These are phyloP conservation scores for Tolypocladium inflatum DNA, from an alignment of 2,329 filamentous ascomycete genomes.

Conservation along the genomic window DNA sequence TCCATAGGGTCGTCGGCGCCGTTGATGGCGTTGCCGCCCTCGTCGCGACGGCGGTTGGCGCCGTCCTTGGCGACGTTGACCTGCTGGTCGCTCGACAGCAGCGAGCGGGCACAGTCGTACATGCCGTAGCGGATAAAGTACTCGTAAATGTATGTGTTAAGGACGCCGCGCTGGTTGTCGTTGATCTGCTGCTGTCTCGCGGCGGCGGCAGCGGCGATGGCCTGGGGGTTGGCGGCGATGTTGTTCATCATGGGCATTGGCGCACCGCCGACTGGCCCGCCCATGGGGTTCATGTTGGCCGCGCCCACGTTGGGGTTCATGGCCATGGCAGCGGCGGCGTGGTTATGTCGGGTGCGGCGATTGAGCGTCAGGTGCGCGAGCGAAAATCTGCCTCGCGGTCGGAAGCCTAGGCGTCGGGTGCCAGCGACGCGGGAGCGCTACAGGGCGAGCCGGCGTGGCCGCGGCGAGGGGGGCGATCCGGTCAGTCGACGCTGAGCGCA, in stretches of 20 bases:
- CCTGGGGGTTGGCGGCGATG: slow-evolving; percentile 28
- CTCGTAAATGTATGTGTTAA: slow-evolving; percentile 87
- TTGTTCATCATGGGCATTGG: slow-evolving; percentile 62
- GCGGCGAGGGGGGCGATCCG: slow-evolving; percentile 15
- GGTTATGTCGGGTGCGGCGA: slow-evolving; percentile 11
- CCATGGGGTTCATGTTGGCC: slow-evolving; percentile 61
- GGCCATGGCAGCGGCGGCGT: slow-evolving; percentile 14
- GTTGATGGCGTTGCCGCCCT: slow-evolving; percentile 58
- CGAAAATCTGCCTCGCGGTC: slow-evolving; percentile 3
- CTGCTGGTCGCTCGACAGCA: slow-evolving; percentile 57
- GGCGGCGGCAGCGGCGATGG: slow-evolving; percentile 19
- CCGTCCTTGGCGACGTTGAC: slow-evolving; percentile 61
- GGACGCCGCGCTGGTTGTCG: slow-evolving; percentile 42
- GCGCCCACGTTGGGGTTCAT: slow-evolving; percentile 57
- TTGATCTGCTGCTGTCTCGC: slow-evolving; percentile 30
- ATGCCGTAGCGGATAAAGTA: slow-evolving; percentile 83
- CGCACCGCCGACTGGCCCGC: slow-evolving; percentile 51
- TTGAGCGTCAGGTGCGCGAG: slow-evolving; percentile 16
- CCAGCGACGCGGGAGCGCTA: slow-evolving; percentile 17
- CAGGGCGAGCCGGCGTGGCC: slow-evolving; percentile 22
- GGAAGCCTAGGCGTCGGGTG: slow-evolving; percentile 11
- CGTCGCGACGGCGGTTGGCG: slow-evolving; percentile 56
- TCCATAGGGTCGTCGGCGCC: slow-evolving; percentile 71
- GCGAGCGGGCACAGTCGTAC: slow-evolving; percentile 70
- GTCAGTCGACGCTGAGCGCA: slow-evolving; percentile 2